Evolutionary conservation across 108 stramenopile species (phyloP), one percentile per base, ranked within the genome.

Genomic region (Mayamaea pseudoterrestris): DNA sequence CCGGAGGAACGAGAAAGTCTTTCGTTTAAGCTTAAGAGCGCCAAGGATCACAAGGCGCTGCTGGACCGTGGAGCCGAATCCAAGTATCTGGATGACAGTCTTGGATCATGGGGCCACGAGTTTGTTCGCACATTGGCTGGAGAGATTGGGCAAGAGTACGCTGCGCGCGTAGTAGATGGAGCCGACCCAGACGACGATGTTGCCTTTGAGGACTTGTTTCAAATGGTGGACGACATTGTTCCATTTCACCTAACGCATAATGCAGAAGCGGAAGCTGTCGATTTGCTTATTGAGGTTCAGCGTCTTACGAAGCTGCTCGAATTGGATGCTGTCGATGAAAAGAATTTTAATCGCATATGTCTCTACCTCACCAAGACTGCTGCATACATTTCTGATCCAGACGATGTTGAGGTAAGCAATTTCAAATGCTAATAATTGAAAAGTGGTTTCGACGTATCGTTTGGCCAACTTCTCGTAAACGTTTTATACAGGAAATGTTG

Each of bases 91-190:
- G 88, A 93, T 2, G 71, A 90, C 57, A 81, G 84, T 59, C 71
- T 97, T 8, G 93, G 93, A 11, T 62, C 73, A 20, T 99, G 98
- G 98, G 98, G 98, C 16, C 96, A 97, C 60, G 98, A 99, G 69
- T 98, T 86, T 69, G 75, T 98, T 26, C 87, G 97, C 0, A 74
- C 80, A 31, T 70, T 99, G 28, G 92, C 95, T 23, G 97, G 96
- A 3, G 93, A 98, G 67, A 95, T 99, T 44, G 95, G 94, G 18
- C 77, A 92, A 63, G 96, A 97, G 59, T 98, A 94, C 73, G 80
- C 78, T 31, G 81, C 78, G 21, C 69, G 93, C 13, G 74, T 83
- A 23, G 52, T 82, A 21, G 73, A 70, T 22, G 83, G 78, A 6
- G 61, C 71, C 5, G 71, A 87, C 51, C 80, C 78, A 23, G 83